Evolutionary conservation across 2,329 filamentous ascomycete genomes (phyloP).

Genomic region (Talaromyces sp.): DNA sequence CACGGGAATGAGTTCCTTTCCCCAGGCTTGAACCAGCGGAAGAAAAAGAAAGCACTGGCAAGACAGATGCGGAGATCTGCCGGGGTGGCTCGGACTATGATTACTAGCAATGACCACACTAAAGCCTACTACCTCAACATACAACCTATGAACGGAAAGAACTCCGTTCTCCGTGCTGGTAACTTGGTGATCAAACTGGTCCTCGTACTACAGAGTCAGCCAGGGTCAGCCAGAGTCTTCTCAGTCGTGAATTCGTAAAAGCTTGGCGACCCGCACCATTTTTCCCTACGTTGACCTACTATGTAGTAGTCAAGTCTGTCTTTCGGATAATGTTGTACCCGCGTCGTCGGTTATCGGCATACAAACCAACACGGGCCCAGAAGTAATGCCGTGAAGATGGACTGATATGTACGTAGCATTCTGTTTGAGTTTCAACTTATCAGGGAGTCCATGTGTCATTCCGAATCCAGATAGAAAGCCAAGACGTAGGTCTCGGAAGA

Average conservation of each 20-base stretch:
- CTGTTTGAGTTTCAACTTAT: background rate
- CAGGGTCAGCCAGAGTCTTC: too few relatives aligned
- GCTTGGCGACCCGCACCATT: background rate
- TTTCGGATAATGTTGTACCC: background rate
- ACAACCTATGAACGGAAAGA: background rate
- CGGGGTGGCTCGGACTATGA: constrained; percentile 2
- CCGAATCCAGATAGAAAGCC: background rate
- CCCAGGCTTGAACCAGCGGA: background rate
- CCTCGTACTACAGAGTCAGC: background rate
- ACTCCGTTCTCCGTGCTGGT: background rate
- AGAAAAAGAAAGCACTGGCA: background rate
- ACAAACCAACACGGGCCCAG: background rate
- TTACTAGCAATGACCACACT: background rate
- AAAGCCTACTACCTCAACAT: background rate
- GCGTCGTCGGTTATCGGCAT: background rate
- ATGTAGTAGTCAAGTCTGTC: background rate
- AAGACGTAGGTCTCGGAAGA: constrained; percentile 6
- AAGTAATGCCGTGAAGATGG: background rate
- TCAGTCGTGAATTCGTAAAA: background rate
- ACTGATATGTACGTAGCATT: background rate
- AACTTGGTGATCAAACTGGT: background rate
- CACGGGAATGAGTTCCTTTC: background rate
- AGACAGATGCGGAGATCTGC: background rate
- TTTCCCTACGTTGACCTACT: background rate
- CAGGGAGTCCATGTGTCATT: background rate